Base-by-base conservation (phyloP, 768 basidiomycete genomes). In the Psilocybe cyanescens region DNA sequence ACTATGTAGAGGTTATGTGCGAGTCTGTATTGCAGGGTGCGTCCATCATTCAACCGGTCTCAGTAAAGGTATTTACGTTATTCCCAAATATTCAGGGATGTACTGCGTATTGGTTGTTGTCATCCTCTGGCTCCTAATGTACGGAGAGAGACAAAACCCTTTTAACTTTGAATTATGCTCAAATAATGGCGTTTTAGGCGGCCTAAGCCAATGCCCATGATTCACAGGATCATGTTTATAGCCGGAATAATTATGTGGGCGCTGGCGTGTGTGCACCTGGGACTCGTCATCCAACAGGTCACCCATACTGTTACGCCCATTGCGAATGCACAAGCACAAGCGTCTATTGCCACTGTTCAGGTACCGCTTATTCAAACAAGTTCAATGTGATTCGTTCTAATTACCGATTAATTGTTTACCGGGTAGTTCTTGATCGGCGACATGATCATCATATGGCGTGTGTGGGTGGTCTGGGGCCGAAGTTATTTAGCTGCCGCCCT, bases 381-480 rank as follows among this genome's bases (percentile, higher is more conserved):
- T 12, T 12, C 14, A 17, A 6, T 17, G 29, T 14, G 24, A 41
- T 45, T 14, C 4, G 41, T 9, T 30, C 39, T n/a, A 30, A n/a
- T 5, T 44, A 0, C 28, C 7, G 28, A 44, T 30, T 31, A 14
- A 41, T 19, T 39, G 33, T 28, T 41, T 7, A 51, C 4, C 7
- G 24, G 24, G 14, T 30, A 58, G 57, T 58, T 58, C n/a, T 51
- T 58, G 57, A 58, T 58, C 3, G 57, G 57, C 24, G 57, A 58
- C 33, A 58, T 58, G 57, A 58, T 58, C 31, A 58, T 58, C 39
- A 58, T 58, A 14, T 58, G 57, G 57, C 57, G 57, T 30, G 57
- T 58, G 3, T 58, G 57, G 57, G 57, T 39, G 6, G 57, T 58
- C 12, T 58, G 57, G 57, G 57, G 57, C 11, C 8, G 57, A 29